Percentiles rank a stretch among this genome's conserved stretches.
Evolutionary conservation across 2,329 filamentous ascomycete species (phyloP).

Genomic region (Fulvia fulva): DNA sequence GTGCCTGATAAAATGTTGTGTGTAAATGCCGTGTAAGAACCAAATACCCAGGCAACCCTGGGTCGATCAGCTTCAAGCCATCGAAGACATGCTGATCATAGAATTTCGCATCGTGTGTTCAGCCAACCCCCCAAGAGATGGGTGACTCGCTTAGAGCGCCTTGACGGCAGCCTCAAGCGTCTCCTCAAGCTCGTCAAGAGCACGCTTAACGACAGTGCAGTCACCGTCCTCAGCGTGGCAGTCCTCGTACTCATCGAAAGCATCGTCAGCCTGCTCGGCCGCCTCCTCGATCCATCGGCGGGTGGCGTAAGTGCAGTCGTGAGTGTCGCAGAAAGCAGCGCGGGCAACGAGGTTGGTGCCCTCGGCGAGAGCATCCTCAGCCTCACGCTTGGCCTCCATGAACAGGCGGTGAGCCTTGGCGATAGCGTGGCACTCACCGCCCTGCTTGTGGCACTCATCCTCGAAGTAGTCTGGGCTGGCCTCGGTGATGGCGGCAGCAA

Average conservation of each 20-base stretch:
- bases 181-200: slow-evolving; percentile 16
- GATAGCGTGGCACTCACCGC: slow-evolving; percentile 26
- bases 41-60: not conserved
- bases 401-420: slow-evolving; percentile 27
- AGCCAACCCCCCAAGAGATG: not conserved
- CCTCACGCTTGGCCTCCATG: slow-evolving; percentile 29
- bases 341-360: slow-evolving; percentile 3
- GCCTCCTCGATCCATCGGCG: slow-evolving; percentile 7
- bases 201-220: slow-evolving; percentile 14
- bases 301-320: slow-evolving; percentile 7
- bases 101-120: not conserved
- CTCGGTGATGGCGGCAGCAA: slow-evolving; percentile 5
- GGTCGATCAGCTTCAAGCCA: not conserved
- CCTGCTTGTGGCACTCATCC: slow-evolving; percentile 15
- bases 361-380: slow-evolving; percentile 7
- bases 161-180: slow-evolving; percentile 11
- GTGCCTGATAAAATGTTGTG: not conserved
- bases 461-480: slow-evolving; percentile 18
- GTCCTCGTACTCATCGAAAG: slow-evolving; percentile 3
- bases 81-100: not conserved
- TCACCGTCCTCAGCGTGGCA: slow-evolving; percentile 18
- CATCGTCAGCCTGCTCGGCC: slow-evolving; percentile 3
- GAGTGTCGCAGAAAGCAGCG: slow-evolving; percentile 4
- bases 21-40: not conserved
- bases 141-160: not conserved